Conservation (phyloP, 2,329 filamentous ascomycete species). For the Onygenales sp. region DNA sequence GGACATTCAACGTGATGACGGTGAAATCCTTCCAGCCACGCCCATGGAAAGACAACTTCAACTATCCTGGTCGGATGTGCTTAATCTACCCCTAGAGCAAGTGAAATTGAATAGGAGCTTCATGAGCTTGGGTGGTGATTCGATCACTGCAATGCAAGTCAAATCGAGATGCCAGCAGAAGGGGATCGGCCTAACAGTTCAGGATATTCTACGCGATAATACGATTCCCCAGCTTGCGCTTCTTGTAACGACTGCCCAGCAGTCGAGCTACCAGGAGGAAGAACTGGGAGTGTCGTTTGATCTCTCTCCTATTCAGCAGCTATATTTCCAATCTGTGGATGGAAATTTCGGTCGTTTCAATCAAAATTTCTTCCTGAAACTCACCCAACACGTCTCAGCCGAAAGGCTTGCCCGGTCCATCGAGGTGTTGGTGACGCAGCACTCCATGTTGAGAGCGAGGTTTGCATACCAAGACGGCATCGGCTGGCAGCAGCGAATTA, state of each 20-base stretch:
- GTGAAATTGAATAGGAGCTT: constrained; percentile 3
- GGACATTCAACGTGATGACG: neutral
- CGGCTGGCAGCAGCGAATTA: constrained; percentile 21
- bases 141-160: constrained; percentile 10
- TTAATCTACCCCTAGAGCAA: neutral
- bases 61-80: neutral
- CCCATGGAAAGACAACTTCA: neutral
- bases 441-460: constrained; percentile 30
- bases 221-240: constrained; percentile 2
- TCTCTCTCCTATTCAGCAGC: constrained; percentile 18
- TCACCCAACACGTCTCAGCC: constrained; percentile 19
- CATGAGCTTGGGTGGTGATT: constrained; percentile 7
- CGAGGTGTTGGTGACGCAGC: constrained; percentile 22
- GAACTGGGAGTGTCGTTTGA: constrained; percentile 11
- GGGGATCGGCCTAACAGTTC: constrained; percentile 2
- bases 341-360: constrained; percentile 29
- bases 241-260: neutral
- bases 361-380: constrained; percentile 26
- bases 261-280: constrained; percentile 4
- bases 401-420: constrained; percentile 18
- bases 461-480: constrained; percentile 16
- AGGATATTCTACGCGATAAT: constrained; percentile 5
- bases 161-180: constrained; percentile 2
- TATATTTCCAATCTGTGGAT: constrained; percentile 16
- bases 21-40: neutral